A percentile compares a stretch with the other conserved stretches of the same genome.
These are phyloP conservation scores for Pezicula carpinea DNA, from an alignment of 2,329 filamentous ascomycete genomes.

Conservation along the genomic window DNA sequence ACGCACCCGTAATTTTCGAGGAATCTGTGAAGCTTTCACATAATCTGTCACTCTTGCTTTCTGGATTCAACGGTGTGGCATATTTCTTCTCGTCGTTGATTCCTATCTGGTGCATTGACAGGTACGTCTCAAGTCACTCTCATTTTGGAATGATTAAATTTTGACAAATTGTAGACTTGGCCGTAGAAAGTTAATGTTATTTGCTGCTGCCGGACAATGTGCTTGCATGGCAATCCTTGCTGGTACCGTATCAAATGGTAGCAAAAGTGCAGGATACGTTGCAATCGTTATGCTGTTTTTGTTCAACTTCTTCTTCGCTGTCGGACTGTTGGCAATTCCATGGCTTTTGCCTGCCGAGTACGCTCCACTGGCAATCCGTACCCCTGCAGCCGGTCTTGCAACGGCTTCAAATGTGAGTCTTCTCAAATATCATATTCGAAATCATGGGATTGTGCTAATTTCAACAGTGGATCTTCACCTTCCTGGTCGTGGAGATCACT, in stretches of 20 bases:
- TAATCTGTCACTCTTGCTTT: conserved; percentile 44
- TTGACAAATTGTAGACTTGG: conserved; percentile 34
- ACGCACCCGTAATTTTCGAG: conserved; percentile 43
- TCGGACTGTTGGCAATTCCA: conserved; percentile 43
- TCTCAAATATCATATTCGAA: not conserved
- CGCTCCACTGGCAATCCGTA: conserved; percentile 38
- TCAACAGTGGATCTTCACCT: conserved; percentile 19
- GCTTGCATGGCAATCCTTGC: conserved; percentile 51
- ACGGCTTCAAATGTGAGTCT: conserved; percentile 32
- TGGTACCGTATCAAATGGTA: conserved; percentile 37
- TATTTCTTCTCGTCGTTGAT: conserved; percentile 33
- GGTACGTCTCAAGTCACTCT: conserved; percentile 31
- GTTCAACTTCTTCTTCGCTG: conserved; percentile 45
- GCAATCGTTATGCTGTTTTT: conserved; percentile 32
- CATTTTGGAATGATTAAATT: not conserved
- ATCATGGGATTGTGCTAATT: not conserved
- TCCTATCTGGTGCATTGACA: conserved; percentile 36
- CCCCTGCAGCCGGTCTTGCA: conserved; percentile 33
- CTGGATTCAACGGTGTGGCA: conserved; percentile 43
- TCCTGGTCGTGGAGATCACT: conserved; percentile 27
- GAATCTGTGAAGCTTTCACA: conserved; percentile 39
- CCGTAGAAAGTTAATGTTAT: conserved; percentile 55
- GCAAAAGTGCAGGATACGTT: conserved; percentile 35
- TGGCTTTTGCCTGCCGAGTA: conserved; percentile 55
- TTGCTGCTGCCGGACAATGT: conserved; percentile 31